phyloP scores from a whole-genome alignment of 169 alveolate genomes.

The Eimeria tenella region DNA sequence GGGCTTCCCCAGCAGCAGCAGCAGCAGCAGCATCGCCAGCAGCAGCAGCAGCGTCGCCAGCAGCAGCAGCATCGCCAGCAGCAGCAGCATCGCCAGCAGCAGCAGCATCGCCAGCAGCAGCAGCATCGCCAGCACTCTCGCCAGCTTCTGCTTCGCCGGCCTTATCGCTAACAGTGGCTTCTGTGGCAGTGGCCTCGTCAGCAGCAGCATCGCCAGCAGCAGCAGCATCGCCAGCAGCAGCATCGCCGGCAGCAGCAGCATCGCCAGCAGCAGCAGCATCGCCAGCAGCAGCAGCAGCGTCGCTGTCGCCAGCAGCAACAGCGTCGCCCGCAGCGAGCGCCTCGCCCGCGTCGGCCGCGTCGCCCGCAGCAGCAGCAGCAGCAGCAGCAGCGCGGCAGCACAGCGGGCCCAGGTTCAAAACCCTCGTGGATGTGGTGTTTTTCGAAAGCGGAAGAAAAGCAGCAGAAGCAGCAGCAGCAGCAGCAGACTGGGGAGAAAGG shows the following conservation, averaged over 20 bases:
- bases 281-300: neutral
- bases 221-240: neutral
- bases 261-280: neutral
- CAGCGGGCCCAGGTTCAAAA: neutral
- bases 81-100: slow-evolving; percentile 11
- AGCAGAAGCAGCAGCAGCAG: no score
- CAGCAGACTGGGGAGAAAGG: no score
- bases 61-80: neutral
- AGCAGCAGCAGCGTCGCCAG: neutral
- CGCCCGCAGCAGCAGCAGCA: neutral
- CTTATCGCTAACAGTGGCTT: neutral
- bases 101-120: neutral
- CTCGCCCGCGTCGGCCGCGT: neutral
- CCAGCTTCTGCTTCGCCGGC: neutral
- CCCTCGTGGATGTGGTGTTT: neutral
- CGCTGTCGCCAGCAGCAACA: neutral
- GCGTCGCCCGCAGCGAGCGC: neutral
- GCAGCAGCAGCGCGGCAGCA: neutral
- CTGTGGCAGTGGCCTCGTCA: neutral
- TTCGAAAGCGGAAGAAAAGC: no score
- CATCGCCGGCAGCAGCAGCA: neutral
- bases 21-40: neutral
- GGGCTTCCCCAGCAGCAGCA: neutral
- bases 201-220: neutral
- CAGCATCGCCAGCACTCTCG: no score